phyloP scores from a whole-genome alignment of 2,329 filamentous ascomycete genomes.

The Hypocreales sp. region DNA sequence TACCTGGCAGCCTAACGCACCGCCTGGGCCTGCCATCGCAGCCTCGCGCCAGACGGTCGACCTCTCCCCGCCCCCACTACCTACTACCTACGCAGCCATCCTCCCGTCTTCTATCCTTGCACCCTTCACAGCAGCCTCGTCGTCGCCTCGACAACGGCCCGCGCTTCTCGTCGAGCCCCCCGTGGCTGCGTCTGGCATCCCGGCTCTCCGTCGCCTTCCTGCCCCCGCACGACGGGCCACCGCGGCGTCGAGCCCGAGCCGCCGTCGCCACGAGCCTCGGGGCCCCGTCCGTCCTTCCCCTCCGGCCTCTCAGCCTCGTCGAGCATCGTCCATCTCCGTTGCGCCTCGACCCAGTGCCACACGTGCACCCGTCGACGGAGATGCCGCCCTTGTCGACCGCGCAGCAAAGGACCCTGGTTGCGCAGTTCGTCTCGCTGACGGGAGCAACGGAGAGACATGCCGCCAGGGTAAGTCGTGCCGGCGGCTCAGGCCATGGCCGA shows the following conservation, averaged over 20 bases:
- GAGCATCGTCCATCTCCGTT: too few relatives aligned
- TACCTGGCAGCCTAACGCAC: too few relatives aligned
- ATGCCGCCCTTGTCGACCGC: slow-evolving; percentile 22
- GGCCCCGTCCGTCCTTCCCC: too few relatives aligned
- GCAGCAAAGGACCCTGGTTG: slow-evolving; percentile 23
- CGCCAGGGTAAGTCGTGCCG: slow-evolving; percentile 22
- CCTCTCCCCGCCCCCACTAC: background rate
- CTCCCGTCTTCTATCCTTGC: too few relatives aligned
- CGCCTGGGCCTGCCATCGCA: slow-evolving; percentile 7
- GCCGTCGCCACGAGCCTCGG: too few relatives aligned
- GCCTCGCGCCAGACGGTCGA: slow-evolving; percentile 2
- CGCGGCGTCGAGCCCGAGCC: background rate
- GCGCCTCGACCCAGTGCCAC: too few relatives aligned
- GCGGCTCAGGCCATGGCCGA: background rate
- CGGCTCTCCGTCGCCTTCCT: background rate
- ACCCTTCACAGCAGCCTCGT: too few relatives aligned
- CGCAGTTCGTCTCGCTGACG: slow-evolving; percentile 27
- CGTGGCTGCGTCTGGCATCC: background rate
- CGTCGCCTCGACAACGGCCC: too few relatives aligned
- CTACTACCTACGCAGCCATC: too few relatives aligned
- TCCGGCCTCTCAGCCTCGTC: slow-evolving; percentile 3
- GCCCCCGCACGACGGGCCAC: background rate
- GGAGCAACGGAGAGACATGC: slow-evolving; percentile 27
- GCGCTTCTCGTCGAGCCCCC: too few relatives aligned
- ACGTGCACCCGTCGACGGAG: slow-evolving; percentile 5